phyloP scores from a whole-genome alignment of 176 grass and related monocot species.

The Avena sativa region DNA sequence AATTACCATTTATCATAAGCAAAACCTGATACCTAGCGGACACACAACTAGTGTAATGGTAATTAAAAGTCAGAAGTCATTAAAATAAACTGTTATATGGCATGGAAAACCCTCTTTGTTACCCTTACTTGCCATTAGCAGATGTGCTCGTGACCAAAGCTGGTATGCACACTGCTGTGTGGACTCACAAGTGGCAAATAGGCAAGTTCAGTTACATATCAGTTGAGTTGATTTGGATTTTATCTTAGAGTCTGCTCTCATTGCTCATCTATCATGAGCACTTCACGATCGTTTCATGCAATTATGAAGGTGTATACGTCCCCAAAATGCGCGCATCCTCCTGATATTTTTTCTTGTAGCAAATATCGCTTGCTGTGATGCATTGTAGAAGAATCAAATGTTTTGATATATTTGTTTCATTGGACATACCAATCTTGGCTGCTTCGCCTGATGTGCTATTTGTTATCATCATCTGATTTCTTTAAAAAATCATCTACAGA shows the following conservation, averaged over 20 bases:
- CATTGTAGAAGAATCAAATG: not conserved
- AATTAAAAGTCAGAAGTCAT: too few species aligned
- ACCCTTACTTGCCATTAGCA: not conserved
- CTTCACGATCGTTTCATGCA: not conserved
- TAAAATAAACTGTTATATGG: slow-evolving; percentile 12
- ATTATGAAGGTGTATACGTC: not conserved
- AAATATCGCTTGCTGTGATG: not conserved
- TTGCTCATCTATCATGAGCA: not conserved
- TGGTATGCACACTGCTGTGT: not conserved
- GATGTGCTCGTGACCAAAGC: not conserved
- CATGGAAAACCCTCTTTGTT: not conserved
- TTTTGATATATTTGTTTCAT: not conserved
- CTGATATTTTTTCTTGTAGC: slow-evolving; percentile 6
- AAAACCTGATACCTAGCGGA: not conserved
- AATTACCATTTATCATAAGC: not conserved
- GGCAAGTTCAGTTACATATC: not conserved
- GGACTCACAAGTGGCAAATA: not conserved
- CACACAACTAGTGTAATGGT: not conserved
- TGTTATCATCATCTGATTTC: not conserved
- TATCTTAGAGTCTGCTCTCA: not conserved
- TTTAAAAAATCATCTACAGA: slow-evolving; percentile 50
- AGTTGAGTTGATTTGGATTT: not conserved
- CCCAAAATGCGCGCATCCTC: not conserved
- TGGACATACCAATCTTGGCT: not conserved
- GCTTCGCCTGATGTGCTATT: not conserved